These are phyloP conservation scores for Sarcocystis neurona DNA, from an alignment of 169 alveolate species.

Conservation along the genomic window DNA sequence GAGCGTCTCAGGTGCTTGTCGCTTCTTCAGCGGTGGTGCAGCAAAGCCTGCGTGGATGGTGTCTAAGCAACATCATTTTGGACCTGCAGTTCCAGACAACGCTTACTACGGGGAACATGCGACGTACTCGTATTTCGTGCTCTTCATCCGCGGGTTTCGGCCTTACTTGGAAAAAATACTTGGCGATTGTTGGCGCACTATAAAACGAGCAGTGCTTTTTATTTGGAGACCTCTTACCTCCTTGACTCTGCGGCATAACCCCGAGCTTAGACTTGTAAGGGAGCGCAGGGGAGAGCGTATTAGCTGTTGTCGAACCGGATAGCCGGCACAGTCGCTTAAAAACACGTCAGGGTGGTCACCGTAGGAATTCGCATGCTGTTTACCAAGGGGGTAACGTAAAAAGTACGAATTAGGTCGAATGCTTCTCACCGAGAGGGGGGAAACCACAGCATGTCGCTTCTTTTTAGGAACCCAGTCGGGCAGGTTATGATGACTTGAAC, in stretches of 20 bases:
- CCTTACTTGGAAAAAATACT: constrained; percentile 72
- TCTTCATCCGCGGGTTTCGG: constrained; percentile 74
- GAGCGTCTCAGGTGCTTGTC: too few species aligned
- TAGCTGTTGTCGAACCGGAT: too few species aligned
- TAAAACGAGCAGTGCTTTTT: constrained; percentile 54
- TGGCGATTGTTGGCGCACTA: constrained; percentile 62
- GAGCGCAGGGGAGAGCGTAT: not conserved
- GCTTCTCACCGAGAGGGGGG: too few species aligned
- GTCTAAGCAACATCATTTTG: constrained; percentile 72
- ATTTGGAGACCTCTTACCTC: constrained; percentile 72
- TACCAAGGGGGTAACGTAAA: too few species aligned
- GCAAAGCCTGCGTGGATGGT: constrained; percentile 79
- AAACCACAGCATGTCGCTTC: too few species aligned
- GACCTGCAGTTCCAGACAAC: constrained; percentile 74
- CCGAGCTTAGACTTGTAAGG: constrained; percentile 81
- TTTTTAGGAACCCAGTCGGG: too few species aligned
- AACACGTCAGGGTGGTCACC: too few species aligned
- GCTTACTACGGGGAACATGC: constrained; percentile 79
- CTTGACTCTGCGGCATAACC: constrained; percentile 79
- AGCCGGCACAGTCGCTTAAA: too few species aligned
- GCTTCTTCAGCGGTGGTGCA: constrained; percentile 72
- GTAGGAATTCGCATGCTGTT: too few species aligned
- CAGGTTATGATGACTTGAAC: too few species aligned
- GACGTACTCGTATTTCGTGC: constrained; percentile 73
- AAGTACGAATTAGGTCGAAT: too few species aligned